Evolutionary conservation across 768 basidiomycete genomes (phyloP), one percentile per base, ranked within the genome.

Genomic region (Boletus pseudopeckii): DNA sequence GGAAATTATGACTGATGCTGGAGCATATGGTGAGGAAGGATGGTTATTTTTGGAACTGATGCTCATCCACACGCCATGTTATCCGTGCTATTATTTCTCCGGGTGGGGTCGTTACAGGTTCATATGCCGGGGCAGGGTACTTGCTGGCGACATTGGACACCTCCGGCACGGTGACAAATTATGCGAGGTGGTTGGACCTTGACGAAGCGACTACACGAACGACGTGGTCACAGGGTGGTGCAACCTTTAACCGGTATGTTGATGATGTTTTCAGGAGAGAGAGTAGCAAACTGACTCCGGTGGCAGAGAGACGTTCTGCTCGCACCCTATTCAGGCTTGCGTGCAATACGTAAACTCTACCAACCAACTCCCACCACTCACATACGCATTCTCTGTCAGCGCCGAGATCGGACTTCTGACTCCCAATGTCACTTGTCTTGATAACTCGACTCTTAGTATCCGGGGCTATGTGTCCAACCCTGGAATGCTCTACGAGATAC

Each of bases 401-500:
- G 65, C 78, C 9, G 77, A 81, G 64, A 54, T 61, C 8, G 80
- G 77, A 14, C 73, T 85, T 43, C 80, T 82, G 0, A 65, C 73
- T 11, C 83, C 85, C 0, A 82, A 80, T 57, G 73, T 88, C 17
- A 82, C 84, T 11, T 90, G 88, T 61, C 56, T 80, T 13, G 79
- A 80, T 64, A 64, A 76, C 13, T 71, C 72, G 17, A 85, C 86
- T 2, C 74, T 90, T 6, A 72, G 72, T 34, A 72, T 88, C 39
- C 74, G 77, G 24, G 83, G 85, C 2, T 68, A 72, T 24, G 79
- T 79, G 8, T 54, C 57, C 18, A 59, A 63, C 24, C 79, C 81
- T 1, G 83, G 88, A n/a, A 88, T 89, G 88, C 62, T 77, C 4
- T 90, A 85, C 63, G 87, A 89, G 59, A 65, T 90, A 17, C 69